Percentiles rank a stretch among this genome's conserved stretches.
Evolutionary conservation across 2,329 filamentous ascomycete species (phyloP).

Genomic region (Elsinoe ampelina): DNA sequence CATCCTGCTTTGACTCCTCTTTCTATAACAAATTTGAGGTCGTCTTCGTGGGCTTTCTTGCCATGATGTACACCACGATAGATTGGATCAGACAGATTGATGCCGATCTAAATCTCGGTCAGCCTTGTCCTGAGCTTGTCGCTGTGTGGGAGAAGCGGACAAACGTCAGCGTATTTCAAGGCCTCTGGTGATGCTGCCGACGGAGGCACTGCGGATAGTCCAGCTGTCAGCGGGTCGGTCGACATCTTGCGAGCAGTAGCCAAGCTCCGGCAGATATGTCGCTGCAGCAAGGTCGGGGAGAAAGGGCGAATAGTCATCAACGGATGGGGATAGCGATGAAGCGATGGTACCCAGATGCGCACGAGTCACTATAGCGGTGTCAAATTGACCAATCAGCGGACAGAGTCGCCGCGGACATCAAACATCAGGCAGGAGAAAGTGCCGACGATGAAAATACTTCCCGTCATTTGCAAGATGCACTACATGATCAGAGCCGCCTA

Average conservation of each 20-base stretch:
- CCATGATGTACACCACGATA: slow-evolving; percentile 80
- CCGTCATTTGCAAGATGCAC: too few species aligned
- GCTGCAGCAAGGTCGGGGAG: not conserved
- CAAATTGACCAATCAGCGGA: not conserved
- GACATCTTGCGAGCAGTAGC: not conserved
- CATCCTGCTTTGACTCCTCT: slow-evolving; percentile 72
- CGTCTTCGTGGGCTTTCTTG: slow-evolving; percentile 63
- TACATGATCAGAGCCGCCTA: too few species aligned
- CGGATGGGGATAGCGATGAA: not conserved
- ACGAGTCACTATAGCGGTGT: not conserved
- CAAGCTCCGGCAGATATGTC: too few species aligned
- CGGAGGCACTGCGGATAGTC: slow-evolving; percentile 17
- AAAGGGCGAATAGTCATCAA: not conserved
- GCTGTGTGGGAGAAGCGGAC: slow-evolving; percentile 23
- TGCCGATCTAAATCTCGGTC: slow-evolving; percentile 57
- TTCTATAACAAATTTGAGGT: slow-evolving; percentile 66
- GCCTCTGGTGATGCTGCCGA: not conserved
- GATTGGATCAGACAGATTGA: slow-evolving; percentile 90
- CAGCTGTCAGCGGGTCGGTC: slow-evolving; percentile 20
- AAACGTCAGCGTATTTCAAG: slow-evolving; percentile 34
- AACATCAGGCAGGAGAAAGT: not conserved
- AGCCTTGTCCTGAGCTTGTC: slow-evolving; percentile 1
- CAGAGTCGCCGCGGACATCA: slow-evolving; percentile 2
- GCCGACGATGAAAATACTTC: too few species aligned
- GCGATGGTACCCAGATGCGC: not conserved